Conservation (phyloP, 495 filamentous ascomycete species). For the Aspergillus saccharolyticus region DNA sequence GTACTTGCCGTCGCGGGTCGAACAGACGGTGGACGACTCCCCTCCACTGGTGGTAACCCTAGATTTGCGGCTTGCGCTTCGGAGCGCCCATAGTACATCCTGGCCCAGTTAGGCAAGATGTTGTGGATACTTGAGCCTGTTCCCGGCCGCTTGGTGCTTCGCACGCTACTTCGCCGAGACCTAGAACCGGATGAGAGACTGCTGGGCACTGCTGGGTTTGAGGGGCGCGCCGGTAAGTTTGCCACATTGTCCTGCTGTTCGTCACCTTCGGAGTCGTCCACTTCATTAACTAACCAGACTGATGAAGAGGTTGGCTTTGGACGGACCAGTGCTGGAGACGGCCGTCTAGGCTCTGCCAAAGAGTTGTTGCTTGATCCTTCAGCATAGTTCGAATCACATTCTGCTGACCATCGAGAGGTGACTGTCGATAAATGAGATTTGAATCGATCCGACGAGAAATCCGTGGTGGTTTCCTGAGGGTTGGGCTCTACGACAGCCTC, state of each 20-base stretch:
- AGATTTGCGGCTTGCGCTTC: constrained; percentile 30
- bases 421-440: constrained; percentile 73
- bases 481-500: constrained; percentile 14
- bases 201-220: constrained; percentile 28
- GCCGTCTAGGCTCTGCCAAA: constrained; percentile 19
- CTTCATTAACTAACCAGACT: constrained; percentile 45
- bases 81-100: constrained; percentile 40
- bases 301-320: constrained; percentile 37
- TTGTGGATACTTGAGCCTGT: constrained; percentile 52
- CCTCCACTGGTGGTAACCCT: constrained; percentile 31
- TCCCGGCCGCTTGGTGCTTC: constrained; percentile 34
- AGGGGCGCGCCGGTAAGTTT: constrained; percentile 34
- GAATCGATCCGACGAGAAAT: constrained; percentile 50
- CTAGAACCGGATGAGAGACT: constrained; percentile 35
- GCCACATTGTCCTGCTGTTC: constrained; percentile 40
- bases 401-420: constrained; percentile 57
- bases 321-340: constrained; percentile 23
- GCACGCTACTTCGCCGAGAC: constrained; percentile 36
- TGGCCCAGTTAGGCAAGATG: constrained; percentile 42
- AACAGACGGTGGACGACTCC: constrained; percentile 26
- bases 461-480: constrained; percentile 27
- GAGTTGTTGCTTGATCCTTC: constrained; percentile 16
- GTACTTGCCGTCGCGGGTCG: constrained; percentile 30
- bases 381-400: constrained; percentile 26
- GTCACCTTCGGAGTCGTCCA: constrained; percentile 35